Evolutionary conservation across 225 moss, liverwort and hornwort genomes (phyloP), one percentile per base, ranked within the genome.

Genomic region (Bryoerythrophyllum caledonicum): DNA sequence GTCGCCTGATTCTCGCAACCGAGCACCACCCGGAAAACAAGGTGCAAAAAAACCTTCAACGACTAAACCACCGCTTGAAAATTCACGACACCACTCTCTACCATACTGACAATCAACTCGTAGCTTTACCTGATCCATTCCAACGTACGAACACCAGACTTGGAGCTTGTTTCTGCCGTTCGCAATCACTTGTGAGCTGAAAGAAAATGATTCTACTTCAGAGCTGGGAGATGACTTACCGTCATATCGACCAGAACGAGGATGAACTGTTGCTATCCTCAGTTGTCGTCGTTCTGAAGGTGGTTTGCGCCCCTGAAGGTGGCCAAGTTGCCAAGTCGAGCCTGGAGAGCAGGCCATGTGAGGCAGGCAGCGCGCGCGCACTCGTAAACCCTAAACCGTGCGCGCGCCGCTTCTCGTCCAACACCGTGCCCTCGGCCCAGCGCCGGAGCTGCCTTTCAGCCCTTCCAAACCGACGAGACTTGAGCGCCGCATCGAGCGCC

Each of bases 101-200:
- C 30, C 56, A 11, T 19, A 14, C 53, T 14, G 54, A 53, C 56
- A 65, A 56, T n/a, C 41, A 38, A 54, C 65, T 30, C 62, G 23
- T 28, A 67, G 32, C 28, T 44, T 15, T 24, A 67, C 75, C 67
- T 58, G 74, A 25, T 74, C 55, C 74, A 74, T 74, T 55, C 54
- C 40, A 4, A 16, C 32, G 34, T 51, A 8, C 23, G 37, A 15
- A 13, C 59, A 43, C 37, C 34, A 53, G 27, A 15, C 15, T 14
- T 11, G 6, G 13, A 68, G 51, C n/a, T 49, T 30, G 28, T 20
- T 67, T 30, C 67, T n/a, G 49, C 34, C 68, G 20, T 20, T 9
- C 5, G 69, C 37, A 69, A 24, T 5, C 54, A 24, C 30, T 44
- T 60, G 30, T 14, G 14, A 48, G 30, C 0, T 6, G n/a, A 34